phyloP scores from a whole-genome alignment of 2,329 filamentous ascomycete genomes.

The Akanthomyces lecanii region DNA sequence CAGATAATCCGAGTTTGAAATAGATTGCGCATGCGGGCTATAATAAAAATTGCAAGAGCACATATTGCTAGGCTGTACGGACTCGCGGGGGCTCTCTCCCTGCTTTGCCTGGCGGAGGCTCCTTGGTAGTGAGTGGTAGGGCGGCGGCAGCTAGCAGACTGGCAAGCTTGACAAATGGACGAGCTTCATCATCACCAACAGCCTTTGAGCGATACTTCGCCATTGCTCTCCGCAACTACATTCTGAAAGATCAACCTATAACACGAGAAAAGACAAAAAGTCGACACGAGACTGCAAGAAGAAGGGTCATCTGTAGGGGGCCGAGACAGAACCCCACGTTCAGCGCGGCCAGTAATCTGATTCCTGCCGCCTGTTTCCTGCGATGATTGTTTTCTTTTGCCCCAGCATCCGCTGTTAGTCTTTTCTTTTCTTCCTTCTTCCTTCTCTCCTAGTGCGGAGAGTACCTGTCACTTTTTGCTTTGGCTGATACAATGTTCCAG shows the following conservation, averaged over 20 bases:
- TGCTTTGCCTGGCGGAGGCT: neutral
- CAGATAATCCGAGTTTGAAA: constrained; percentile 6
- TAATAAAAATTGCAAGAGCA: neutral
- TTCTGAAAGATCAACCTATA: neutral
- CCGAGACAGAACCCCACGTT: neutral
- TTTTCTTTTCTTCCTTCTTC: neutral
- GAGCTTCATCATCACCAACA: neutral
- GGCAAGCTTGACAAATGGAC: neutral
- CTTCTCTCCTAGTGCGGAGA: neutral
- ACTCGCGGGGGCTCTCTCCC: neutral
- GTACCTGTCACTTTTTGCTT: constrained; percentile 6
- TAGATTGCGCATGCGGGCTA: neutral
- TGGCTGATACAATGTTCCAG: neutral
- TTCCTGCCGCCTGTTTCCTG: neutral
- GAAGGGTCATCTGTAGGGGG: neutral
- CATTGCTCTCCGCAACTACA: neutral
- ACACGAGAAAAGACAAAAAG: neutral
- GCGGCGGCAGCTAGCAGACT: neutral
- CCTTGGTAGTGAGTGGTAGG: neutral
- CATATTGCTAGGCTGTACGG: neutral
- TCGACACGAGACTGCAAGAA: constrained; percentile 1
- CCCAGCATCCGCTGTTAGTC: neutral
- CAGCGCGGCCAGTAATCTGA: neutral
- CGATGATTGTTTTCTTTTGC: neutral
- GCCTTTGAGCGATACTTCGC: neutral